Base-by-base conservation (phyloP, 2,329 filamentous ascomycete species). In the Aspergillus sp. region DNA sequence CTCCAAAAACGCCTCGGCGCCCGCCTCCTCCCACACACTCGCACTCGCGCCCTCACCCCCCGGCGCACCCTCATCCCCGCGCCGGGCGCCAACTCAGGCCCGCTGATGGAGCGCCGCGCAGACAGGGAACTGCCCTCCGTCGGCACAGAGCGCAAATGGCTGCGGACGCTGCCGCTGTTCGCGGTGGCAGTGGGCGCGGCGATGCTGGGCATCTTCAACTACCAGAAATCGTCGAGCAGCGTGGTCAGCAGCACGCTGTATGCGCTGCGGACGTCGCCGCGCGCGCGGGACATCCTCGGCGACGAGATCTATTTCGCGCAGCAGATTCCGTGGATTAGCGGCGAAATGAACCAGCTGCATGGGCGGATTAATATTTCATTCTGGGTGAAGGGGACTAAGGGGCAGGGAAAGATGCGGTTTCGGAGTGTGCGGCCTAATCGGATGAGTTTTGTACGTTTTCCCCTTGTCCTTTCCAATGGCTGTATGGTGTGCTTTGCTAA, bases 131-230 rank as follows among this genome's bases (percentile, higher is more conserved):
- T 82, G 2, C 80, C 80, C 14, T 62, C 72, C 26, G 64, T 79
- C 38, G 61, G 68, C 13, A 59, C 60, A n/a, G 60, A 66, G 45
- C 82, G 83, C 67, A 79, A 80, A 61, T 92, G 88, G 88, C 69
- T 79, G 50, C 82, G 82, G 62, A 90, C 90, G 1, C 73, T 96
- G 32, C 93, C 93, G 49, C 76, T 95, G 69, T 97, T 97, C 80
- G 69, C 87, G 49, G 73, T 82, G 57, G 77, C 90, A 57, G 84
- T 96, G 62, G 82, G 83, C 45, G 79, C 81, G 50, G 87, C 86
- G 60, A 86, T 86, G 60, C 76, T 95, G 54, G 90, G 88, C 61
- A 96, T 99, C 73, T 97, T 99, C 87, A 99, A 99, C 82, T 97
- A 99, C 82, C 93, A 99, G 73, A 96, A 96, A 73, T 84, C 86